These are phyloP conservation scores for Alternaria sp. DNA, from an alignment of 2,329 filamentous ascomycete genomes.

Conservation along the genomic window DNA sequence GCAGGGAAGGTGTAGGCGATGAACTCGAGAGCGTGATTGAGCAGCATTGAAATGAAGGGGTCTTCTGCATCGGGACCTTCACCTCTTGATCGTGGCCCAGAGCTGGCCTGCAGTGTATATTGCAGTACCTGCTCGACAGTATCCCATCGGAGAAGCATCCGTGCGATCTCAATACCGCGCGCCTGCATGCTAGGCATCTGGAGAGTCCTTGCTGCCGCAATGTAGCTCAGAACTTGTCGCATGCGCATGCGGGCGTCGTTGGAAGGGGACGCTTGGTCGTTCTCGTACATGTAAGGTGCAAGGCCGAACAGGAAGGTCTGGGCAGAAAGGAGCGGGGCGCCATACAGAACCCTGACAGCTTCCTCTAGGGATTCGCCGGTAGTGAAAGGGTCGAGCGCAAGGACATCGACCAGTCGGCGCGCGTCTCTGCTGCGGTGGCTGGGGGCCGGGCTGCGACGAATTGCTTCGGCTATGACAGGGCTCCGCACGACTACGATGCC, in stretches of 20 bases:
- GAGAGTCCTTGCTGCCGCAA: constrained; percentile 67
- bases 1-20: constrained; percentile 65
- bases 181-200: constrained; percentile 61
- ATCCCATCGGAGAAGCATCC: constrained; percentile 65
- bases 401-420: constrained; percentile 34
- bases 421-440: constrained; percentile 32
- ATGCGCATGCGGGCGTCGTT: constrained; percentile 45
- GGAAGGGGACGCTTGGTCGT: constrained; percentile 26
- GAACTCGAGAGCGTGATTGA: constrained; percentile 64
- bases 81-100: constrained; percentile 12
- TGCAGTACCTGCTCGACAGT: constrained; percentile 66
- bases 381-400: constrained; percentile 36
- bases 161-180: constrained; percentile 66
- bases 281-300: constrained; percentile 31
- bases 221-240: constrained; percentile 61
- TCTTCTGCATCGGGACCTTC: constrained; percentile 54
- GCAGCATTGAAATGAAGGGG: constrained; percentile 60
- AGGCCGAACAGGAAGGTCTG: constrained; percentile 40
- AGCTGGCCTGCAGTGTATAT: constrained; percentile 60
- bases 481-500: constrained; percentile 45
- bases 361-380: constrained; percentile 41
- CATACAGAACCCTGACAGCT: constrained; percentile 47
- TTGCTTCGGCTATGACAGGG: constrained; percentile 38
- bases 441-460: constrained; percentile 28
- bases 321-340: constrained; percentile 37